Percentiles rank a stretch among this genome's conserved stretches.
Evolutionary conservation across 2,329 filamentous ascomycete genomes (phyloP).

Genomic region (Juglanconis oblonga): DNA sequence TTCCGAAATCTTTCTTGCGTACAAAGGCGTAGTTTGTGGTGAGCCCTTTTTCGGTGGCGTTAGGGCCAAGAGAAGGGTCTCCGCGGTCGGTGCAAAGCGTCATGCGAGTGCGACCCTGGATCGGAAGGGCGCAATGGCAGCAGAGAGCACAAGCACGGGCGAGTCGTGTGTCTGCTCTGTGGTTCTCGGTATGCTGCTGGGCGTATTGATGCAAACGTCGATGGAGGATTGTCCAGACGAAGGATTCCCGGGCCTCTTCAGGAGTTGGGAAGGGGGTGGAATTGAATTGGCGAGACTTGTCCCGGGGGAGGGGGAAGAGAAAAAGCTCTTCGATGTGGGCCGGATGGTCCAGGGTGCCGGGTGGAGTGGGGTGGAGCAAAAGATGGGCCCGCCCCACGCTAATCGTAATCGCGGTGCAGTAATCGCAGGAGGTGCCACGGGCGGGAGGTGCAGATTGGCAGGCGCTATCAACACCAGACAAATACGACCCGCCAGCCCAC

Average conservation of each 20-base stretch:
- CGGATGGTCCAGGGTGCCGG: conserved; percentile 1
- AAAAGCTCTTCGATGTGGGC: neutral
- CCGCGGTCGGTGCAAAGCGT: conserved; percentile 3
- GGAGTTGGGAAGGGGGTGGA: neutral
- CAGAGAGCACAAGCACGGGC: neutral
- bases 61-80: conserved; percentile 11
- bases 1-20: neutral
- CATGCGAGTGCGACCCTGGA: neutral
- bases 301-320: conserved; percentile 3
- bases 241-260: neutral
- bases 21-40: neutral
- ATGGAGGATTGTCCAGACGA: neutral
- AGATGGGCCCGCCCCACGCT: conserved; percentile 4
- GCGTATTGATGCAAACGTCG: neutral
- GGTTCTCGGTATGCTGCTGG: neutral
- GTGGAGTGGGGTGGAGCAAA: neutral
- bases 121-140: neutral
- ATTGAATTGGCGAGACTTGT: neutral
- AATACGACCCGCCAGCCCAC: neutral
- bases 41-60: conserved; percentile 19
- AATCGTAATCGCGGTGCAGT: conserved; percentile 1
- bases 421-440: too few species aligned
- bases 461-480: neutral
- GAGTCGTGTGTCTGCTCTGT: too few species aligned
- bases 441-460: neutral